Percentiles rank a stretch among this genome's conserved stretches.
Conservation (phyloP, 2,329 filamentous ascomycete species). For the Leptosphaerulina australis region DNA sequence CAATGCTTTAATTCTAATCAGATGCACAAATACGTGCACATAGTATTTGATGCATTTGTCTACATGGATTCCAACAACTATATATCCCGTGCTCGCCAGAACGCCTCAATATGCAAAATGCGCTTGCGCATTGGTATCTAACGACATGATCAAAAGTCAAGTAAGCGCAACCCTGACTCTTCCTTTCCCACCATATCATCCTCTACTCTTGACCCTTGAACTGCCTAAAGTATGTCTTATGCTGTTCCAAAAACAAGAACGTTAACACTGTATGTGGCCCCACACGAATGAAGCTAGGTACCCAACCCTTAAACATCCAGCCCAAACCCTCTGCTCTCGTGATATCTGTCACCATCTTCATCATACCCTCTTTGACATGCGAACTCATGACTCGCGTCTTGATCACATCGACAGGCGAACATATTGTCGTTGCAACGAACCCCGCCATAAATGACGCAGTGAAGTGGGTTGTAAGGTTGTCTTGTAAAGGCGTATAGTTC, state of each 20-base stretch:
- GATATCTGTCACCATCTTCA: slow-evolving; percentile 68
- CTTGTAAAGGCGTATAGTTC: slow-evolving; percentile 66
- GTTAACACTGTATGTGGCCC: slow-evolving; percentile 83
- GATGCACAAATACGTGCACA: not conserved
- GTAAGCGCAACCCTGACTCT: not conserved
- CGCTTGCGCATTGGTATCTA: slow-evolving; percentile 15
- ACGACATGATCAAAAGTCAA: slow-evolving; percentile 6
- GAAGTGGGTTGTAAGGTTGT: slow-evolving; percentile 79
- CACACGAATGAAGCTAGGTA: slow-evolving; percentile 73
- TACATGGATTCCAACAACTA: not conserved
- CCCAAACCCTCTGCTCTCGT: slow-evolving; percentile 72
- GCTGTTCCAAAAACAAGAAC: slow-evolving; percentile 84
- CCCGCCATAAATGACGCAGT: slow-evolving; percentile 77
- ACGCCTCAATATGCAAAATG: slow-evolving; percentile 17
- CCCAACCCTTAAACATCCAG: slow-evolving; percentile 92
- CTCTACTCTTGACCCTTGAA: slow-evolving; percentile 31
- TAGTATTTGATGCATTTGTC: not conserved
- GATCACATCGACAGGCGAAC: slow-evolving; percentile 84
- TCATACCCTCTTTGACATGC: slow-evolving; percentile 59
- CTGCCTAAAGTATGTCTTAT: slow-evolving; percentile 74
- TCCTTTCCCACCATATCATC: not conserved
- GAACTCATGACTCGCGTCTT: slow-evolving; percentile 88
- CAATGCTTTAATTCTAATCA: too few relatives aligned
- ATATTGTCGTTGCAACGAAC: slow-evolving; percentile 82
- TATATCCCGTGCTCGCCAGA: not conserved